Base-by-base conservation (phyloP, 139 green algal genomes). In the Pedinophyceae sp. region DNA sequence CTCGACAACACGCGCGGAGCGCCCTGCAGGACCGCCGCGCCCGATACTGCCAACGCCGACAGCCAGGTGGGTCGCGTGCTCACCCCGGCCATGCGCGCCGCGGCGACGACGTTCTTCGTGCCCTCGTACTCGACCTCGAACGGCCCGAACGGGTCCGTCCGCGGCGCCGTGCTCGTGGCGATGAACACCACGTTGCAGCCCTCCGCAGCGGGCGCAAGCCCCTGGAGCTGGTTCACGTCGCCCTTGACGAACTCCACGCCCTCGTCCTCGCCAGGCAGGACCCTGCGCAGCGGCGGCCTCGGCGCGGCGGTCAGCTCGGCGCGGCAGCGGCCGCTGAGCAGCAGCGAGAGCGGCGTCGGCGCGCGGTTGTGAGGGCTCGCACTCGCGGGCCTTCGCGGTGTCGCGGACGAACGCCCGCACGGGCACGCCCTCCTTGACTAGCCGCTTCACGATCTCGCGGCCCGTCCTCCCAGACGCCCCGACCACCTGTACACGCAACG, bases 81-180 rank as follows among this genome's bases (percentile, higher is more conserved):
- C 46, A 52, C 46, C 46, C 10, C 7, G 46, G 46, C 46, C 46
- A 17, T 10, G 46, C 23, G 20, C 20, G 46, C 46, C 20, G 46
- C 46, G 10, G 22, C 23, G 10, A 52, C 46, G 10, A 52, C 7
- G 46, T 52, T 52, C 22, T 10, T 27, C 10, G 46, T 52, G 7
- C 46, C 46, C 22, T 27, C 23, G 46, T 52, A 52, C 10, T 52
- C 46, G 23, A 52, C 46, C 23, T 52, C 10, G 46, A 24, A 52
- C 10, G 46, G 46, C 46, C 46, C 46, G 7, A 52, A 15, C 10
- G 46, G 46, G 23, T 52, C 46, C 10, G 7, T 26, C 7, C 6
- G 10, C 15, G 46, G 10, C 10, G 10, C 10, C 10, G 22, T 13
- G 7, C 46, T 15, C 20, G 46, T 52, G 22, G 46, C 46, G 46